Percentiles rank a stretch among this genome's conserved stretches.
phyloP scores from a whole-genome alignment of 2,329 filamentous ascomycete genomes.

The Colletotrichum eleusines region DNA sequence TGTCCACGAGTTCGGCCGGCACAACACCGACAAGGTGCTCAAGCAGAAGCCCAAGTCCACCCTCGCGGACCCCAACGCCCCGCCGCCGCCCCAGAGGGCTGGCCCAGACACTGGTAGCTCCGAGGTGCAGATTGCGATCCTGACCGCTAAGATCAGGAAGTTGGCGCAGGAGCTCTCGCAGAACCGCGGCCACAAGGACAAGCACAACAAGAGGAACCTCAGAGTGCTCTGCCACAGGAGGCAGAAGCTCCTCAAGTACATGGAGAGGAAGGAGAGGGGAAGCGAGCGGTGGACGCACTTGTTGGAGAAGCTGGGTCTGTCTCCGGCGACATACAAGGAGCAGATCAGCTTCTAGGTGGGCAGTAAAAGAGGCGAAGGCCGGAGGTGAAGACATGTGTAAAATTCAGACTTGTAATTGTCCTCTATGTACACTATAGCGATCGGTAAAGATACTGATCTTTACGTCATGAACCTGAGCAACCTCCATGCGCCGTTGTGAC shows the following conservation, averaged over 20 bases:
- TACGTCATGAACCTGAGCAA: constrained; percentile 41
- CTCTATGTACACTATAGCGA: constrained; percentile 63
- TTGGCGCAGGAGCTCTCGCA: constrained; percentile 78
- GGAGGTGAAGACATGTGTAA: constrained; percentile 51
- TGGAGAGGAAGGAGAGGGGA: constrained; percentile 90
- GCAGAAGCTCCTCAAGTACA: constrained; percentile 88
- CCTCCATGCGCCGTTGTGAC: constrained; percentile 53
- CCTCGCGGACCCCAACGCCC: constrained; percentile 53
- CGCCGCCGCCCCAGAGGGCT: constrained; percentile 67
- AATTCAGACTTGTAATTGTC: constrained; percentile 56
- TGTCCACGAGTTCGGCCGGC: constrained; percentile 88
- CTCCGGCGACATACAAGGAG: constrained; percentile 88
- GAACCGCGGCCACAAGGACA: constrained; percentile 82
- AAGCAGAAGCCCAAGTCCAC: constrained; percentile 69
- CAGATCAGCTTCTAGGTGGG: constrained; percentile 79
- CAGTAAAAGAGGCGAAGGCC: constrained; percentile 23
- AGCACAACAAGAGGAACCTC: constrained; percentile 93
- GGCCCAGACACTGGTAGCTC: constrained; percentile 94
- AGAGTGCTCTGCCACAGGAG: constrained; percentile 86
- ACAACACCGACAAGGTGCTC: constrained; percentile 83
- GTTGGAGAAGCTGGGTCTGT: constrained; percentile 85
- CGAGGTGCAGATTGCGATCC: constrained; percentile 96
- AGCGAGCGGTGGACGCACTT: constrained; percentile 91
- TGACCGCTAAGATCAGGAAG: constrained; percentile 92
- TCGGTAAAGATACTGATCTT: constrained; percentile 43